phyloP scores from a whole-genome alignment of 345 rosid genomes.

The Corchorus olitorius region DNA sequence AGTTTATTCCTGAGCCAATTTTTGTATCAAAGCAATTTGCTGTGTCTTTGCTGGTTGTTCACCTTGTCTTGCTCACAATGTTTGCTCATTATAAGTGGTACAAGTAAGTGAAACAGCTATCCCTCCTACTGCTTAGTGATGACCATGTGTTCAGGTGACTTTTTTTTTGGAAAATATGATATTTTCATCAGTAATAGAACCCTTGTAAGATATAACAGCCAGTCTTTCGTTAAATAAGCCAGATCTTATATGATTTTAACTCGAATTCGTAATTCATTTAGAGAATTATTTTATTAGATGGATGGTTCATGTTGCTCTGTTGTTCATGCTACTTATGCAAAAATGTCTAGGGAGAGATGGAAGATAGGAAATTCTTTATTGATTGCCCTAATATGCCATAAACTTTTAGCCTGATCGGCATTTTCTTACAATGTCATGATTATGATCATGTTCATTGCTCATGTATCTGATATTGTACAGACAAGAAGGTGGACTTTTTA shows the following conservation, averaged over 20 bases:
- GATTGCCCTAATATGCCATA: too few relatives aligned
- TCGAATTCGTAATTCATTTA: too few relatives aligned
- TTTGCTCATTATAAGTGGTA: slow-evolving; percentile 93
- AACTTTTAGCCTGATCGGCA: background rate
- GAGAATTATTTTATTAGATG: background rate
- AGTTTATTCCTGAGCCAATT: slow-evolving; percentile 79
- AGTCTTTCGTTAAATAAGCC: background rate
- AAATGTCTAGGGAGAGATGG: background rate
- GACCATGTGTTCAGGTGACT: background rate
- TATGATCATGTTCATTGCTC: background rate
- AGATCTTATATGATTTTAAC: background rate
- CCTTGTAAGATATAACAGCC: too few relatives aligned
- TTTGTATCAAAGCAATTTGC: slow-evolving; percentile 93
- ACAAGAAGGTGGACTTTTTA: slow-evolving; percentile 84
- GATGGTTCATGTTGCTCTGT: background rate
- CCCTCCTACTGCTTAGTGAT: background rate
- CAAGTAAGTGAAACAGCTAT: slow-evolving; percentile 63
- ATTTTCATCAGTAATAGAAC: too few relatives aligned
- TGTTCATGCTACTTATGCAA: background rate
- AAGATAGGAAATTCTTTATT: too few relatives aligned
- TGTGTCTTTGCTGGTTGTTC: slow-evolving; percentile 64
- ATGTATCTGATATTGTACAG: slow-evolving; percentile 38
- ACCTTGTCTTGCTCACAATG: slow-evolving; percentile 58
- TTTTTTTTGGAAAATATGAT: background rate
- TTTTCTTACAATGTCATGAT: background rate